Evolutionary conservation across 768 basidiomycete species (phyloP), one percentile per base, ranked within the genome.

Genomic region (Candolleomyces eurysporus): DNA sequence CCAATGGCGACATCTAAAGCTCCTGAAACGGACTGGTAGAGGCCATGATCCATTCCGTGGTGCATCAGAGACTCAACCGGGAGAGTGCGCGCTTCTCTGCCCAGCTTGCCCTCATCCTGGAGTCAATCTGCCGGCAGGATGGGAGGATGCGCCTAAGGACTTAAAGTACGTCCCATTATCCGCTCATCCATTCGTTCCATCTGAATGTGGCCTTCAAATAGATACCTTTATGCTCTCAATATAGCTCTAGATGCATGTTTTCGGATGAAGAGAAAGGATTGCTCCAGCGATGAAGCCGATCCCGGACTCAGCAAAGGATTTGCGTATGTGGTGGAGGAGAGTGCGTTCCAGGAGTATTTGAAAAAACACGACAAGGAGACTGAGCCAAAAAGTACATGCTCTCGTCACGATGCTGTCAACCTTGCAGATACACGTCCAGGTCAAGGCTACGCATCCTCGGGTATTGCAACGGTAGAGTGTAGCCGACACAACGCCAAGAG

Each of bases 211-310:
- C n/a, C n/a, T n/a, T n/a, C n/a, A n/a, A n/a, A n/a, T 31, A 53
- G 52, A 31, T 53, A 2, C 36, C 11, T 53, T 2, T 32, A 53
- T 31, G 52, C 52, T 16, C 3, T 69, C 73, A 71, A 72, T 48
- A 31, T 76, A 2, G 69, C 66, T 3, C 67, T 76, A 0, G 72
- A 75, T 53, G 67, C 72, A 1, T 73, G 73, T 61, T 76, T 75
- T 60, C 64, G 72, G 1, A 61, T 74, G 17, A 74, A 73, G 59
- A 53, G 66, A 5, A 61, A 64, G 51, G 65, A 62, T 19, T 66
- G 67, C 1, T 74, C 72, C n/a, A 68, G 32, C 13, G 64, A 71
- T 3, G 60, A 61, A 13, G 59, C 51, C 5, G 71, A 75, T 63
- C 74, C 74, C 11, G 63, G 66, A 5, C 64, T 75, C 2, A 69